Evolutionary conservation across 2,329 filamentous ascomycete species (phyloP).

Genomic region (Cladosporium sp.): DNA sequence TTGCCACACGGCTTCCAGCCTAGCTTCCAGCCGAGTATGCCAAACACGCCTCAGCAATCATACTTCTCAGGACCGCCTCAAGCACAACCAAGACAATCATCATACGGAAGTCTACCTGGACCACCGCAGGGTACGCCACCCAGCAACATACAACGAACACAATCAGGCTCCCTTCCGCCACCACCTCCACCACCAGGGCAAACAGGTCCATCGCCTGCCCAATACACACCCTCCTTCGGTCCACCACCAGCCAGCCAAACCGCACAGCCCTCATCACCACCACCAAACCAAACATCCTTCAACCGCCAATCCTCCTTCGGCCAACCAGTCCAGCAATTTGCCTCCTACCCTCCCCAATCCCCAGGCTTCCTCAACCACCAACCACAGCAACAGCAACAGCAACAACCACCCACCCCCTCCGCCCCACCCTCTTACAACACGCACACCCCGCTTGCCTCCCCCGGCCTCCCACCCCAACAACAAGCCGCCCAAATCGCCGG

Average conservation of each 20-base stretch:
- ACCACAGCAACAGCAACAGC: constrained; percentile 24
- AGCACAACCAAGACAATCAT: constrained; percentile 17
- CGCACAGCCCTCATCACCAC: constrained; percentile 25
- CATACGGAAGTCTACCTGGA: constrained; percentile 23
- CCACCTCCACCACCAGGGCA: constrained; percentile 22
- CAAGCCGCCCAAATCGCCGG: constrained; percentile 39
- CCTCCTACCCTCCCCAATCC: constrained; percentile 24
- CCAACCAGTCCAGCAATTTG: constrained; percentile 26
- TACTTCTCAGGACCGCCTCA: constrained; percentile 34
- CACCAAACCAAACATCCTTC: constrained; percentile 37
- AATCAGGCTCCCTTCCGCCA: constrained; percentile 28
- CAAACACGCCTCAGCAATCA: constrained; percentile 31
- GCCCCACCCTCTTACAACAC: constrained; percentile 36
- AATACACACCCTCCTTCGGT: constrained; percentile 25
- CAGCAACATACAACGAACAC: constrained; percentile 17
- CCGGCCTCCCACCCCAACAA: constrained; percentile 40
- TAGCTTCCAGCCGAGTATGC: constrained; percentile 26
- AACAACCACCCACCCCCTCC: constrained; percentile 35
- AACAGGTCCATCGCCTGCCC: constrained; percentile 23
- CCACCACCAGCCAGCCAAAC: constrained; percentile 14
- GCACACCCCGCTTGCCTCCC: constrained; percentile 41
- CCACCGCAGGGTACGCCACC: constrained; percentile 25
- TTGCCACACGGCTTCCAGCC: constrained; percentile 27
- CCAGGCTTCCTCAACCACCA: constrained; percentile 26
- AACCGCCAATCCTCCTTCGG: constrained; percentile 29